phyloP scores from a whole-genome alignment of 805 yeast genomes.

The Candida sphagnicola region DNA sequence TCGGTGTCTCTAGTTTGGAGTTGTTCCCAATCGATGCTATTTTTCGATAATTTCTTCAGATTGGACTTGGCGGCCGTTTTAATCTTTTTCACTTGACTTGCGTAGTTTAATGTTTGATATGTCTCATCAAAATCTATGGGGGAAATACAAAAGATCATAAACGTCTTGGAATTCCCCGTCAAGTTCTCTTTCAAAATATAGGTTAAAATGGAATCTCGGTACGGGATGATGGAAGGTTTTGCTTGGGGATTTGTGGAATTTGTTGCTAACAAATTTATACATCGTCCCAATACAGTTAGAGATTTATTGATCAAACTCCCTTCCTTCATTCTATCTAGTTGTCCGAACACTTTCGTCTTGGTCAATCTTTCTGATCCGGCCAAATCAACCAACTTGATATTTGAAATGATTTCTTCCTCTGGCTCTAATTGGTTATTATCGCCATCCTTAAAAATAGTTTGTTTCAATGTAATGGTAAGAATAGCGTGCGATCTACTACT shows the following conservation, averaged over 20 bases:
- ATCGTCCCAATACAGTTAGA: conserved; percentile 72
- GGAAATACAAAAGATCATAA: conserved; percentile 81
- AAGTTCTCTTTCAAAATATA: conserved; percentile 71
- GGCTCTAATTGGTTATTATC: conserved; percentile 32
- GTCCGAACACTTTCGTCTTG: conserved; percentile 58
- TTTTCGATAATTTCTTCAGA: conserved; percentile 21
- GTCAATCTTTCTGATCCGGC: conserved; percentile 79
- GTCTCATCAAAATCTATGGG: conserved; percentile 80
- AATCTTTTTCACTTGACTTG: conserved; percentile 70
- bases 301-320: conserved; percentile 78
- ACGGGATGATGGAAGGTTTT: conserved; percentile 49
- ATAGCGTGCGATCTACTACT: conserved; percentile 84
- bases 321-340: conserved; percentile 56
- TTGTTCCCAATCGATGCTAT: conserved; percentile 31
- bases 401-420: conserved; percentile 50
- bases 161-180: conserved; percentile 85
- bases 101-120: conserved; percentile 70
- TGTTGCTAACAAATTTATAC: conserved; percentile 47
- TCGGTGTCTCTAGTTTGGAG: conserved; percentile 21
- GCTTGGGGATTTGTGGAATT: conserved; percentile 18
- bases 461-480: conserved; percentile 57
- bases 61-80: conserved; percentile 54
- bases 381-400: conserved; percentile 67
- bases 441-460: conserved; percentile 39
- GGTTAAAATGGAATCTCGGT: conserved; percentile 71